These are phyloP conservation scores for Yarrowia divulgata DNA, from an alignment of 805 yeast genomes.

Conservation along the genomic window DNA sequence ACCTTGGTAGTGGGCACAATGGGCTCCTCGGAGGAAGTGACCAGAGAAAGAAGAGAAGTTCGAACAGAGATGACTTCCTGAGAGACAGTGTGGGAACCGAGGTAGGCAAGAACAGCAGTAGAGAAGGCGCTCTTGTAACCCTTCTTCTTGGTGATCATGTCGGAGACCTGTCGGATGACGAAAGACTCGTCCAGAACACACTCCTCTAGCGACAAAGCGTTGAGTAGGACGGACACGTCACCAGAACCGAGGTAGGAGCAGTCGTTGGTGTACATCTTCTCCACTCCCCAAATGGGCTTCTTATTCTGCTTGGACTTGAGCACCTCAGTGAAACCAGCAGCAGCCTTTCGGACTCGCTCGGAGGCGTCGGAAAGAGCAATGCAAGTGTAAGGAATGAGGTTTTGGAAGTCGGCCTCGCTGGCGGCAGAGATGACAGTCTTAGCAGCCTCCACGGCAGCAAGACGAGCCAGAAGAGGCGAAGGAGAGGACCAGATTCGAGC, in stretches of 20 bases:
- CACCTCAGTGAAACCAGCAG: conserved; percentile 44
- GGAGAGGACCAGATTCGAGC: conserved; percentile 50
- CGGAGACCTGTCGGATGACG: conserved; percentile 47
- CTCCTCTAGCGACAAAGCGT: conserved; percentile 53
- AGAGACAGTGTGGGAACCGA: conserved; percentile 18
- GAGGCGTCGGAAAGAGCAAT: conserved; percentile 50
- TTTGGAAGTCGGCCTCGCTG: conserved; percentile 50
- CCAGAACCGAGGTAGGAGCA: conserved; percentile 57
- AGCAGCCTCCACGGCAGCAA: conserved; percentile 48
- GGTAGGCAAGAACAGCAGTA: conserved; percentile 27
- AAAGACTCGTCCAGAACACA: conserved; percentile 61
- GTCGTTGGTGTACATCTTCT: conserved; percentile 55
- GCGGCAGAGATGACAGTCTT: conserved; percentile 4
- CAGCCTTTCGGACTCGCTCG: conserved; percentile 48
- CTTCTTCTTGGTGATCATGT: conserved; percentile 35
- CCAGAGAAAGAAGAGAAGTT: conserved; percentile 47
- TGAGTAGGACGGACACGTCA: conserved; percentile 58
- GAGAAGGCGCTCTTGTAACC: conserved; percentile 32
- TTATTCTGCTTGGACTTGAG: conserved; percentile 46
- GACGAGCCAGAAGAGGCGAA: conserved; percentile 51
- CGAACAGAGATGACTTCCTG: conserved; percentile 25
- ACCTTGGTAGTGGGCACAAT: conserved; percentile 45
- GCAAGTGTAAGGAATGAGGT: conserved; percentile 48
- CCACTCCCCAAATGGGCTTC: conserved; percentile 45
- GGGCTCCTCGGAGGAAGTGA: conserved; percentile 49